These are phyloP conservation scores for Penicillium psychrosexuale DNA, from an alignment of 2,329 filamentous ascomycete species.

Conservation along the genomic window DNA sequence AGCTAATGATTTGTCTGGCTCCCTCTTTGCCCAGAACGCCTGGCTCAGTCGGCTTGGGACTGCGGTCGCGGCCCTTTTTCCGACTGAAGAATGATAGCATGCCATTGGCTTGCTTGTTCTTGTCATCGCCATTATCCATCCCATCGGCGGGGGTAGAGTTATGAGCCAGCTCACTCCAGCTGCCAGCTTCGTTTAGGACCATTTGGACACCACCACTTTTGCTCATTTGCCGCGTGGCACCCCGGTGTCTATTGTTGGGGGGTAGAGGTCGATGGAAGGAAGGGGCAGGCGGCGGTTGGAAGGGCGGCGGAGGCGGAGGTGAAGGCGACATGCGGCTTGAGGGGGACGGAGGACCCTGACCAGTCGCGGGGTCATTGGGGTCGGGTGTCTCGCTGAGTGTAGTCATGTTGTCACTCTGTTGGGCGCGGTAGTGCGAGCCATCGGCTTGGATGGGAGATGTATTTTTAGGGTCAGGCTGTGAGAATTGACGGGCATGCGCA, in stretches of 20 bases:
- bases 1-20: conserved; percentile 75
- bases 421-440: conserved; percentile 27
- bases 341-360: conserved; percentile 26
- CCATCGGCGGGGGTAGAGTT: conserved; percentile 69
- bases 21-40: conserved; percentile 95
- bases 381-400: conserved; percentile 30
- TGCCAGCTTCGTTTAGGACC: conserved; percentile 81
- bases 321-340: conserved; percentile 26
- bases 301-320: conserved; percentile 25
- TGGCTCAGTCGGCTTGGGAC: conserved; percentile 89
- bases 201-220: conserved; percentile 85
- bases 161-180: conserved; percentile 87
- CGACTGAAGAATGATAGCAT: conserved; percentile 87
- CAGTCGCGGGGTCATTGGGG: conserved; percentile 22
- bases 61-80: conserved; percentile 86
- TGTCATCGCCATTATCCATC: conserved; percentile 36
- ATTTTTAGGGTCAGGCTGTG: conserved; percentile 34
- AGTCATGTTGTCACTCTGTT: conserved; percentile 28
- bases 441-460: conserved; percentile 33
- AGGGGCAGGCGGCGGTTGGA: conserved; percentile 26
- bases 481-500: conserved; percentile 37
- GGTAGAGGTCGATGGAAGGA: conserved; percentile 42
- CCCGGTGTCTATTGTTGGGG: conserved; percentile 48
- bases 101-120: conserved; percentile 55
- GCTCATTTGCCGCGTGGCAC: conserved; percentile 67